phyloP scores from a whole-genome alignment of 495 filamentous ascomycete genomes.

The Penicillium ucsense region DNA sequence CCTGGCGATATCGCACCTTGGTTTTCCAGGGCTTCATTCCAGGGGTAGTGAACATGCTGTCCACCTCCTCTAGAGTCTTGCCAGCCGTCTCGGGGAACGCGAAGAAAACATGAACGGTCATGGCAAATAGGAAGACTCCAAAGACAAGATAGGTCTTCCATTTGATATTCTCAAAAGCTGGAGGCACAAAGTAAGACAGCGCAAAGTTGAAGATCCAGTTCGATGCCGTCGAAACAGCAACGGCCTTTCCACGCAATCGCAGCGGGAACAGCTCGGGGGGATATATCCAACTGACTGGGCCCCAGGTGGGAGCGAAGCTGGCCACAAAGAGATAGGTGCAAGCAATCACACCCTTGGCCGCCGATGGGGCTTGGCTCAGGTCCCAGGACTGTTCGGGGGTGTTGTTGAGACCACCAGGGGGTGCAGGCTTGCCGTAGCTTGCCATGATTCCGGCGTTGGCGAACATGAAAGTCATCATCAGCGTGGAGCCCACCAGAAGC shows the following conservation, averaged over 20 bases:
- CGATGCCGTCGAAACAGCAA: slow-evolving; percentile 60
- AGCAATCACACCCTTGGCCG: slow-evolving; percentile 48
- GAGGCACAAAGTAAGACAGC: slow-evolving; percentile 67
- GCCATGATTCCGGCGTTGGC: slow-evolving; percentile 63
- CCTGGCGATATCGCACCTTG: slow-evolving; percentile 26
- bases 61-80: slow-evolving; percentile 71
- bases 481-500: slow-evolving; percentile 50
- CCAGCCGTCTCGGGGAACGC: slow-evolving; percentile 77
- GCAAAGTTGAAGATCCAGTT: slow-evolving; percentile 82
- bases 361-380: slow-evolving; percentile 18
- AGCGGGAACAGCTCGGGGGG: slow-evolving; percentile 61
- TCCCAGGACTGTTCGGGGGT: slow-evolving; percentile 30
- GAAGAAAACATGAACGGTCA: slow-evolving; percentile 70
- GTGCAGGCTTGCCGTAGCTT: slow-evolving; percentile 39
- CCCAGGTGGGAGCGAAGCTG: slow-evolving; percentile 49
- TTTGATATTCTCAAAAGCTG: slow-evolving; percentile 61
- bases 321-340: slow-evolving; percentile 60
- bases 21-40: slow-evolving; percentile 61
- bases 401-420: slow-evolving; percentile 33
- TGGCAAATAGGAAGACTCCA: slow-evolving; percentile 62
- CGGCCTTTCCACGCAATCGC: slow-evolving; percentile 53
- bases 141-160: slow-evolving; percentile 72
- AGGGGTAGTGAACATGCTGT: slow-evolving; percentile 57
- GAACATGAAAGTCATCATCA: slow-evolving; percentile 62
- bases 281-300: slow-evolving; percentile 59